Evolutionary conservation across 495 filamentous ascomycete species (phyloP).

Genomic region (Tetracladium marchalianum): DNA sequence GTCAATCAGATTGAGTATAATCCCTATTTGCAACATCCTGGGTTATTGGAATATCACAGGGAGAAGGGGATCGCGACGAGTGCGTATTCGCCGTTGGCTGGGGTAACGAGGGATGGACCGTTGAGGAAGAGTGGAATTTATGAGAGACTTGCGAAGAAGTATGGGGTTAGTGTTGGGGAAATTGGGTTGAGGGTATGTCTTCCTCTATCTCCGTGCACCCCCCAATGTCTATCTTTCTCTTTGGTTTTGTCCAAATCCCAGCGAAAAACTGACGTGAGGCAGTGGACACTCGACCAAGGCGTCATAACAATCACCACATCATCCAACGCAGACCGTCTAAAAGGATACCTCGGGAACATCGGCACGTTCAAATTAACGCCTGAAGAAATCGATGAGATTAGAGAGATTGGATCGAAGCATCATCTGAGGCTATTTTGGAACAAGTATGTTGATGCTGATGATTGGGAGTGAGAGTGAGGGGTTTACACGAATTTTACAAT

Average conservation of each 20-base stretch:
- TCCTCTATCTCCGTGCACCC: too few relatives aligned
- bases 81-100: conserved; percentile 61
- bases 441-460: conserved; percentile 47
- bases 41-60: conserved; percentile 55
- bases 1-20: conserved; percentile 89
- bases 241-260: too few relatives aligned
- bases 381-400: conserved; percentile 59
- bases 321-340: conserved; percentile 58
- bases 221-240: too few relatives aligned
- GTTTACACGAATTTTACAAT: too few relatives aligned
- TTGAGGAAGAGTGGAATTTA: conserved; percentile 43
- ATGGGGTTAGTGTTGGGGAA: conserved; percentile 61
- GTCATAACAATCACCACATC: conserved; percentile 72
- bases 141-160: conserved; percentile 57
- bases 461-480: conserved; percentile 50
- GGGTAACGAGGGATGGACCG: conserved; percentile 56
- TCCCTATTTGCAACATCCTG: conserved; percentile 70
- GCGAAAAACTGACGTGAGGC: too few relatives aligned
- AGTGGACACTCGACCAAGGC: conserved; percentile 72
- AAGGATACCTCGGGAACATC: conserved; percentile 49
- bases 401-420: conserved; percentile 48
- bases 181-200: conserved; percentile 43
- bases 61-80: conserved; percentile 57
- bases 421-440: conserved; percentile 63
- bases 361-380: conserved; percentile 61